Evolutionary conservation across 2,329 filamentous ascomycete species (phyloP), one percentile per base, ranked within the genome.

Genomic region (Colletotrichum camelliae): DNA sequence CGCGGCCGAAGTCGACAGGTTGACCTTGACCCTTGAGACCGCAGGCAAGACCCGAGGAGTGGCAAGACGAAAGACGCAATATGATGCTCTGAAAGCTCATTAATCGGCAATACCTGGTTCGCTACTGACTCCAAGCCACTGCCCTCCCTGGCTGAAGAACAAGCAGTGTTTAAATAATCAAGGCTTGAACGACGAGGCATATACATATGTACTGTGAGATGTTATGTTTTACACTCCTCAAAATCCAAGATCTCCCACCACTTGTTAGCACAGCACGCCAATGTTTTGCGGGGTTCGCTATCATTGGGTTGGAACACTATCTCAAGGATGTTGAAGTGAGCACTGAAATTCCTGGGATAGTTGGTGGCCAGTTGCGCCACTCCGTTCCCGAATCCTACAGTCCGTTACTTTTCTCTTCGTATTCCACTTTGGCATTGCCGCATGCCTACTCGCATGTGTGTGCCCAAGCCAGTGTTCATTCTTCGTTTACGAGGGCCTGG

Each of bases 151-250:
- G 43, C 43, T 52, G n/a, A 12, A 21, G n/a, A 21, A n/a, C 43
- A 13, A 13, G 43, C 18, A 52, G 10, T 52, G 12, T 13, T 52
- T 52, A 4, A 21, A 21, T 4, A n/a, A 52, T 1, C 4, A 4
- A 21, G 43, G 0, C 43, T 52, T 21, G 0, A n/a, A 21, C n/a
- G 6, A 13, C 43, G 4, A 21, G n/a, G 6, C 43, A 21, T 0
- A 13, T 52, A n/a, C n/a, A 13, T 7, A 7, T 21, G 21, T 12
- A 7, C 1, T 6, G 1, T 21, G 21, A 9, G 43, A n/a, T 21
- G 10, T 7, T 10, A 52, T n/a, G 1, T 12, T 52, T 13, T 0
- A 3, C 10, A 5, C 18, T 52, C 0, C 13, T 12, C 21, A 21
- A 21, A 21, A 13, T 5, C 21, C 39, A 0, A 43, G 18, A 18